Evolutionary conservation across 176 grass and related monocot genomes (phyloP).

Genomic region (Paspalum notatum): DNA sequence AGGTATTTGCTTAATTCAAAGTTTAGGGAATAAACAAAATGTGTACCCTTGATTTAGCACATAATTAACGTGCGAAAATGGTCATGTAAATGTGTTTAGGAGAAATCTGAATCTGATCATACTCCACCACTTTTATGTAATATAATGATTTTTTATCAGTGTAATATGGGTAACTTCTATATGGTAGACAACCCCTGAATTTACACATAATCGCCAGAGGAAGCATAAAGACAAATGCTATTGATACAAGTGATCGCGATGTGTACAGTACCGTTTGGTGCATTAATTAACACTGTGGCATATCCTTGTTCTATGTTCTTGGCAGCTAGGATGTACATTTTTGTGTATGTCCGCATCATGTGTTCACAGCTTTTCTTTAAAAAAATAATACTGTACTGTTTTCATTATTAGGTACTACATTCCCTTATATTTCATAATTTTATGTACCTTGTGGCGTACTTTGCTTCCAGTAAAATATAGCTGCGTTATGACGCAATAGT

Average conservation of each 20-base stretch:
- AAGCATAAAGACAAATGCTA: constrained; percentile 35
- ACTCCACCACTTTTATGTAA: no score
- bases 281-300: constrained; percentile 37
- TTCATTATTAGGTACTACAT: not conserved
- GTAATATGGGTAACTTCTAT: not conserved
- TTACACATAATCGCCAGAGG: not conserved
- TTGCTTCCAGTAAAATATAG: not conserved
- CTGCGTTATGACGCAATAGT: not conserved
- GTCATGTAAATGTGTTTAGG: no score
- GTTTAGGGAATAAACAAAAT: no score
- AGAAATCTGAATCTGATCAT: no score
- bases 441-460: not conserved
- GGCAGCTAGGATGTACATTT: not conserved
- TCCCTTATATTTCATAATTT: constrained; percentile 1
- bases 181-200: not conserved
- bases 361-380: not conserved
- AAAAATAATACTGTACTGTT: not conserved
- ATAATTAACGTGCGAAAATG: no score
- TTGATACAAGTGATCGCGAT: constrained; percentile 25
- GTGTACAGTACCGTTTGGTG: constrained; percentile 32
- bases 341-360: constrained; percentile 4
- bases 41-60: no score
- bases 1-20: no score
- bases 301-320: constrained; percentile 45
- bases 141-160: no score